phyloP scores from a whole-genome alignment of 768 basidiomycete species.

The Termitomyces sp. region DNA sequence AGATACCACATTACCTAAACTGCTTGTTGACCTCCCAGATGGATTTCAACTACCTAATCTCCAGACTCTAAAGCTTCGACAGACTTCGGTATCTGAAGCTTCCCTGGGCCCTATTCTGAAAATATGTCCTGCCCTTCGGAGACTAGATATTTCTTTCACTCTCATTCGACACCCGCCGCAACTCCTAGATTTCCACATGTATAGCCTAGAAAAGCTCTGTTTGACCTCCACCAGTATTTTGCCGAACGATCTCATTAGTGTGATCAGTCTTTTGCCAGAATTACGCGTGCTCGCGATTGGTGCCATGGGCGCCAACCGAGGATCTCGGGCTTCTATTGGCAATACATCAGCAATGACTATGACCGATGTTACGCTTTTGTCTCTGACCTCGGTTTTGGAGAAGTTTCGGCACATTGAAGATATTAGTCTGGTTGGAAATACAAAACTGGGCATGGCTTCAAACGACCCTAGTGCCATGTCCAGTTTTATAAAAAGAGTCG shows the following conservation, averaged over 20 bases:
- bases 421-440: slow-evolving; percentile 60
- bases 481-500: slow-evolving; percentile 45
- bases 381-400: slow-evolving; percentile 36
- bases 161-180: slow-evolving; percentile 32
- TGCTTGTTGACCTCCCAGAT: slow-evolving; percentile 25
- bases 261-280: slow-evolving; percentile 31
- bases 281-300: slow-evolving; percentile 51
- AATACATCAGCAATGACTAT: slow-evolving; percentile 50
- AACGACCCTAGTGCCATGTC: slow-evolving; percentile 30
- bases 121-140: slow-evolving; percentile 43
- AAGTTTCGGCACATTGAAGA: slow-evolving; percentile 35
- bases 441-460: slow-evolving; percentile 43
- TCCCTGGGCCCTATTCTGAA: slow-evolving; percentile 37
- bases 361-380: slow-evolving; percentile 40
- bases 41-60: slow-evolving; percentile 32
- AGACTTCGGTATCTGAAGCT: slow-evolving; percentile 44
- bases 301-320: slow-evolving; percentile 46
- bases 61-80: slow-evolving; percentile 53
- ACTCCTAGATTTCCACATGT: slow-evolving; percentile 11
- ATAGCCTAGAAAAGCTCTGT: slow-evolving; percentile 52
- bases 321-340: slow-evolving; percentile 35
- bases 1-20: slow-evolving; percentile 45
- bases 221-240: slow-evolving; percentile 50
- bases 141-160: slow-evolving; percentile 66
- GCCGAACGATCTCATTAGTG: slow-evolving; percentile 30